phyloP scores from a whole-genome alignment of 305 asterid genomes.

The Fraxinus angustifolia region DNA sequence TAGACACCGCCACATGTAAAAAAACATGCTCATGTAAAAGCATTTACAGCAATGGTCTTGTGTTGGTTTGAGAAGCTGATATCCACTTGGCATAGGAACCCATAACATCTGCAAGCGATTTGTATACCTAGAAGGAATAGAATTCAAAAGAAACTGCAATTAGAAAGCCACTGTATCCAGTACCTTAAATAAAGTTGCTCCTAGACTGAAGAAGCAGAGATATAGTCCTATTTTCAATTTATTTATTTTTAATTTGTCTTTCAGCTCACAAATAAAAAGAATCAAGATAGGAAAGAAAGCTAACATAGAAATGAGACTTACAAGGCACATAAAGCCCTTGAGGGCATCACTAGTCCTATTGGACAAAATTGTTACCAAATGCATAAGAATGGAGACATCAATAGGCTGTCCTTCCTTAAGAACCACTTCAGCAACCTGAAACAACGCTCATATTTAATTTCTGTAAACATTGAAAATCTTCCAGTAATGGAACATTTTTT shows the following conservation, averaged over 20 bases:
- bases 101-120: conserved; percentile 73
- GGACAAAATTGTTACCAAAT: conserved; percentile 62
- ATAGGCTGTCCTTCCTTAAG: conserved; percentile 58
- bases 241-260: conserved; percentile 4
- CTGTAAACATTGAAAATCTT: conserved; percentile 13
- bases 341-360: conserved; percentile 51
- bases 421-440: conserved; percentile 79
- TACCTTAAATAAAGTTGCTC: background rate
- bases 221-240: conserved; percentile 9
- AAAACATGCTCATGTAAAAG: conserved; percentile 27
- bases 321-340: conserved; percentile 72
- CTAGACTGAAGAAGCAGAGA: conserved; percentile 19
- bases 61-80: conserved; percentile 47
- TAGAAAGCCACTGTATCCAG: conserved; percentile 15
- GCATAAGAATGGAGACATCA: conserved; percentile 57
- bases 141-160: conserved; percentile 18
- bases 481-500: background rate
- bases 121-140: conserved; percentile 54
- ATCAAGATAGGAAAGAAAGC: conserved; percentile 18
- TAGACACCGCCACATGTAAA: conserved; percentile 16
- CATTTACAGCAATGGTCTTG: conserved; percentile 67
- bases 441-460: conserved; percentile 22
- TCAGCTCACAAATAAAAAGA: conserved; percentile 22
- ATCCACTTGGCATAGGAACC: conserved; percentile 84
- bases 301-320: conserved; percentile 37